A percentile compares a stretch with the other conserved stretches of the same genome.
These are phyloP conservation scores for Turritis glabra DNA, from an alignment of 345 rosid genomes.

Conservation along the genomic window DNA sequence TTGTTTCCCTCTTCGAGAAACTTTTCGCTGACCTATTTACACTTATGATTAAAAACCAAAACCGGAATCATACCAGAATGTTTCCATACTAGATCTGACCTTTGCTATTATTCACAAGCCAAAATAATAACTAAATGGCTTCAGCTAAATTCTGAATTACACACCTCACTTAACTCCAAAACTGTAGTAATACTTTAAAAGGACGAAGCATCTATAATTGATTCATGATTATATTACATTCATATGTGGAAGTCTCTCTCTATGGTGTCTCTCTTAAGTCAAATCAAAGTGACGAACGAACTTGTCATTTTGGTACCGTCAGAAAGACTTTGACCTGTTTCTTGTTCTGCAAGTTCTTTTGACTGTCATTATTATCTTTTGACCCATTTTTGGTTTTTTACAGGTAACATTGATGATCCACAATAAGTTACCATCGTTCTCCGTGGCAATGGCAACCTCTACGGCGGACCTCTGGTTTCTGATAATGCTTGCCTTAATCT, in stretches of 20 bases:
- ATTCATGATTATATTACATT: not conserved
- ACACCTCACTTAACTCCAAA: too few species aligned
- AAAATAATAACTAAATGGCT: too few species aligned
- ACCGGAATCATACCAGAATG: not conserved
- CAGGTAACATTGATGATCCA: not conserved
- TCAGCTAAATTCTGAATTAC: too few species aligned
- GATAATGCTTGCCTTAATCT: not conserved
- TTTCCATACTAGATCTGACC: not conserved
- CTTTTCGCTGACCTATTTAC: not conserved
- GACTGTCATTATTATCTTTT: not conserved
- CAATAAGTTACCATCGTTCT: not conserved
- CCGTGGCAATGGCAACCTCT: not conserved
- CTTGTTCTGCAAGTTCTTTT: conserved; percentile 8
- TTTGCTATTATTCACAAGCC: too few species aligned
- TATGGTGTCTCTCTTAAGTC: too few species aligned
- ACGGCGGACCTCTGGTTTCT: not conserved
- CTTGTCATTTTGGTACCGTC: not conserved
- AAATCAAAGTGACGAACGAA: not conserved
- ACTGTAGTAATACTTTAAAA: too few species aligned
- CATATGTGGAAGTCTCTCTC: not conserved
- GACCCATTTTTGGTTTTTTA: not conserved
- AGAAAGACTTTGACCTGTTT: conserved; percentile 16
- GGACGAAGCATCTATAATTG: too few species aligned
- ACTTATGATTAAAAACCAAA: not conserved
- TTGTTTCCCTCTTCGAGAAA: not conserved